Base-by-base conservation (phyloP, 306 rosid species). In the Pachyrhizus erosus region DNA sequence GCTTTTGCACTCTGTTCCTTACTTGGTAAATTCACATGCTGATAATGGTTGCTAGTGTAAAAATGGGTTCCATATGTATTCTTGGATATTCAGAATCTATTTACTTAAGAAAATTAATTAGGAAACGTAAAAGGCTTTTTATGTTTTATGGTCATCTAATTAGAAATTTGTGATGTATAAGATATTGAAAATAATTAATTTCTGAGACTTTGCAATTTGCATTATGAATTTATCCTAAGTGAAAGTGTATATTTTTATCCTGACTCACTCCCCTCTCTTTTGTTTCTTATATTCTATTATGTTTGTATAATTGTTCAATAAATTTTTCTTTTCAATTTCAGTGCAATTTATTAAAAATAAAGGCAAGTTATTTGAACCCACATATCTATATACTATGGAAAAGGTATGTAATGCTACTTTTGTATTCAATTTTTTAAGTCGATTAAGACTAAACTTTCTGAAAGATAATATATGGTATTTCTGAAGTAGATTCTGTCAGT, bases 281-380 rank as follows among this genome's bases (percentile, higher is more conserved):
- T 48, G 34, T 26, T 72, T 29, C 60, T 51, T 39, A 9, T n/a
- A 23, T 70, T 52, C 70, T 68, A 1, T 73, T 62, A 39, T 79
- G 70, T 70, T 58, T 82, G 23, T 33, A 46, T 79, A 75, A 45
- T 65, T 79, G 85, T 72, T 77, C 49, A 75, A 48, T 66, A 70
- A 49, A 34, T 72, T 76, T 13, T 61, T 54, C 34, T 80, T 80
- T 80, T 60, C 64, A 82, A 65, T 86, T 85, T 91, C 96, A 96
- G 99, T 93, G 90, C 94, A 90, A 82, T 92, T 94, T 90, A 94
- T 96, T 78, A 97, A 86, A 86, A 91, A 87, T 88, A 89, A 89
- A 76, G 88, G 91, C 90, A 89, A 89, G 87, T 86, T 91, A 73
- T 93, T 90, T 85, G 99, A 94, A 86, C 99, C 99, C 55, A 90